Evolutionary conservation across 2,329 filamentous ascomycete species (phyloP).

Genomic region (Epichloe coenophiala): DNA sequence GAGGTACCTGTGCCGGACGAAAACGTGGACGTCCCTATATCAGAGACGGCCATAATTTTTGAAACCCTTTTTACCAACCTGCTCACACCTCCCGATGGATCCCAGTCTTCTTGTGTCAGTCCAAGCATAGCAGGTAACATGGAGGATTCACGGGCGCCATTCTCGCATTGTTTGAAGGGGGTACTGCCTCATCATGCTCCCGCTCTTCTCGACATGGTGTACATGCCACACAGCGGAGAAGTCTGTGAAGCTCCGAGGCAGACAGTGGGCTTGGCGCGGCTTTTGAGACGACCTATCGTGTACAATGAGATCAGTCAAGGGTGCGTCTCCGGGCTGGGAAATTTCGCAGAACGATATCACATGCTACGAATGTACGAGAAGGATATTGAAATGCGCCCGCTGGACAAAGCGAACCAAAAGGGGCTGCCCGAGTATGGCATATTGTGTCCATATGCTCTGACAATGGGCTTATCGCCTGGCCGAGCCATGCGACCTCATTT

Average conservation of each 20-base stretch:
- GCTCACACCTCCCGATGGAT: neutral
- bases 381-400: conserved; percentile 32
- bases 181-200: neutral
- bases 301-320: conserved; percentile 6
- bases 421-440: conserved; percentile 15
- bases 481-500: conserved; percentile 14
- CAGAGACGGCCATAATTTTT: neutral
- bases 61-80: neutral
- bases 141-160: neutral
- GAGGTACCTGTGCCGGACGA: neutral
- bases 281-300: conserved; percentile 10
- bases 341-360: conserved; percentile 13
- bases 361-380: conserved; percentile 36
- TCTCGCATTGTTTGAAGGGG: conserved; percentile 1
- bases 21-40: neutral
- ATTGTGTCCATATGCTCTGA: conserved; percentile 18
- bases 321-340: neutral
- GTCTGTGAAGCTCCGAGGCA: conserved; percentile 9
- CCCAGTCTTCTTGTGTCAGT: neutral
- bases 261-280: conserved; percentile 6
- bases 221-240: conserved; percentile 20
- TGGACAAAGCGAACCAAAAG: conserved; percentile 11
- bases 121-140: neutral
- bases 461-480: conserved; percentile 13
- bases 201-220: conserved; percentile 18